phyloP scores from a whole-genome alignment of 2,329 filamentous ascomycete species.

The Fusarium chuoi region DNA sequence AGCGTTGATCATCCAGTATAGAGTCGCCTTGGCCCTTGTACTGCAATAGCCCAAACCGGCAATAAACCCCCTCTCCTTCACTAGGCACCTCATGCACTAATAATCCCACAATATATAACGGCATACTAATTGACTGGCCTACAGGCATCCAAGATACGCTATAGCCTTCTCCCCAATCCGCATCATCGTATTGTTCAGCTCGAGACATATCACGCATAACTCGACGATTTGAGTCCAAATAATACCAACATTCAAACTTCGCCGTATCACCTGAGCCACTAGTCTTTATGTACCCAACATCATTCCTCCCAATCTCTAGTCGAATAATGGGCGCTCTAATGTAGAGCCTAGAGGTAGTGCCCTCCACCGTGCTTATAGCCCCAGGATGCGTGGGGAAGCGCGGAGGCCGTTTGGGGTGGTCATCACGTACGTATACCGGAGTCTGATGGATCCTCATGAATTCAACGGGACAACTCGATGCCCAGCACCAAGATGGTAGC shows the following conservation, averaged over 20 bases:
- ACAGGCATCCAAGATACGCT: not conserved
- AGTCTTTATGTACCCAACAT: not conserved
- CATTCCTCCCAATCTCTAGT: not conserved
- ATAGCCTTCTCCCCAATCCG: not conserved
- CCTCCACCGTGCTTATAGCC: not conserved
- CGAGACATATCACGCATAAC: not conserved
- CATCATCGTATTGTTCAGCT: no score
- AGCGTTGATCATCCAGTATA: no score
- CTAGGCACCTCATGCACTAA: not conserved
- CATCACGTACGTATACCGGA: accelerated
- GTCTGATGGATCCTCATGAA: not conserved
- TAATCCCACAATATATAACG: not conserved
- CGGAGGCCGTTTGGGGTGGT: not conserved
- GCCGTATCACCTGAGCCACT: not conserved
- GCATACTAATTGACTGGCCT: not conserved
- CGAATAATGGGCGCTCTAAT: not conserved
- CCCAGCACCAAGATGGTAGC: not conserved
- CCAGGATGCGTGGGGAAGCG: not conserved
- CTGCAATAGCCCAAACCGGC: not conserved
- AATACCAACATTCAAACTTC: not conserved
- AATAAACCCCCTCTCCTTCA: not conserved
- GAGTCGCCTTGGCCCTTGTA: no score
- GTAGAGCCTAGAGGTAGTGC: not conserved
- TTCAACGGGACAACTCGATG: not conserved
- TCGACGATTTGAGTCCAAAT: not conserved